phyloP scores from a whole-genome alignment of 1,284 basidiomycete species.

The Hemileia vastatrix region DNA sequence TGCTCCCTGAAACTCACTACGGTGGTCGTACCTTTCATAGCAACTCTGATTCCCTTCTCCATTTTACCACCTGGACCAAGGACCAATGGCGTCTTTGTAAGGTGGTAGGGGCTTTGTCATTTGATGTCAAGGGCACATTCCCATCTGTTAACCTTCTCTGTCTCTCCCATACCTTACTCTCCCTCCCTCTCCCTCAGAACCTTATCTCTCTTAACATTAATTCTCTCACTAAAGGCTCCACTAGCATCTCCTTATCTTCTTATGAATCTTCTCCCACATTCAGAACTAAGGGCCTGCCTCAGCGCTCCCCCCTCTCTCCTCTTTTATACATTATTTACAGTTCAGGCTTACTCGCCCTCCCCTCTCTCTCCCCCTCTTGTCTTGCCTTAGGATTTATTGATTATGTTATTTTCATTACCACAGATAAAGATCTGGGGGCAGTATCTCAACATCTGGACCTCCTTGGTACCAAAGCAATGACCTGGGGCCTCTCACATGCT shows the following conservation, averaged over 20 bases:
- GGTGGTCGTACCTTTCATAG: no score
- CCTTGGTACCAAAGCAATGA: neutral
- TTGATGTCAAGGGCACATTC: neutral
- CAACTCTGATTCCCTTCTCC: no score
- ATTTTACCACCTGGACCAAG: constrained; percentile 1
- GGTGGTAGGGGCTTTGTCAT: neutral
- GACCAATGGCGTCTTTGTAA: neutral
- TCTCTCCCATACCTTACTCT: neutral
- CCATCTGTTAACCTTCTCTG: neutral
- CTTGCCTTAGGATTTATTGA: constrained; percentile 4
- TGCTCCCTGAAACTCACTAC: no score
- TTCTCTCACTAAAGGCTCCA: neutral
- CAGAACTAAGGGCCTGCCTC: neutral
- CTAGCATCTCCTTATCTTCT: neutral
- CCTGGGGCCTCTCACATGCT: neutral
- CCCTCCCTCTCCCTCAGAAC: neutral
- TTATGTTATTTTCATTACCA: neutral
- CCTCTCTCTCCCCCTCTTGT: neutral
- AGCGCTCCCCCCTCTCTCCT: constrained; percentile 4
- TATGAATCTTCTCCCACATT: neutral
- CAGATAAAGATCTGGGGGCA: neutral
- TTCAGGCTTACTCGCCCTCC: neutral
- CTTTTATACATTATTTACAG: constrained; percentile 4
- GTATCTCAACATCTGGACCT: neutral
- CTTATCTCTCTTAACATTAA: neutral